These are phyloP conservation scores for Aspergillus aculeatus DNA, from an alignment of 2,329 filamentous ascomycete species.

Conservation along the genomic window DNA sequence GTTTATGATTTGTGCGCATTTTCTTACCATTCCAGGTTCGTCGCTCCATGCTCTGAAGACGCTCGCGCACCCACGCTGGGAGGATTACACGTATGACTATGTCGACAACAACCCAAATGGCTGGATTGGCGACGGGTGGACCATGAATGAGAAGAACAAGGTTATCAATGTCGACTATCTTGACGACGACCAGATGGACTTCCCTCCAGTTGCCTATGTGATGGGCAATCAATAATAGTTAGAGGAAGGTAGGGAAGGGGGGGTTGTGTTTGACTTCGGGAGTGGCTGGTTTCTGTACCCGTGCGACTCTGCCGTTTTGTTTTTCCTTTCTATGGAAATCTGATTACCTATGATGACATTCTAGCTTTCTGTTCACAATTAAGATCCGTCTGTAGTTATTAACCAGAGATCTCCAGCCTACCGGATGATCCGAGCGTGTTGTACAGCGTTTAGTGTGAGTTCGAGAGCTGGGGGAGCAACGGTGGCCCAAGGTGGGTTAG, in stretches of 20 bases:
- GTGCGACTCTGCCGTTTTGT: not conserved
- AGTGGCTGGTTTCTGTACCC: not conserved
- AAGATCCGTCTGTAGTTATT: not conserved
- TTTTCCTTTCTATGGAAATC: not conserved
- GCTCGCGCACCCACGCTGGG: slow-evolving; percentile 38
- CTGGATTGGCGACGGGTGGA: slow-evolving; percentile 39
- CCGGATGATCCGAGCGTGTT: not conserved
- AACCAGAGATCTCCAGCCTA: not conserved
- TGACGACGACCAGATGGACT: slow-evolving; percentile 37
- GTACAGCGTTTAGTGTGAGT: not conserved
- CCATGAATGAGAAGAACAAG: slow-evolving; percentile 32
- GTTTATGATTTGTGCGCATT: not conserved
- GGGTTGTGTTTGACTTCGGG: not conserved
- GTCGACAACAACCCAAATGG: slow-evolving; percentile 31
- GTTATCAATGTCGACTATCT: slow-evolving; percentile 36
- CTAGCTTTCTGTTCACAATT: not conserved
- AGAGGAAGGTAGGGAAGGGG: not conserved
- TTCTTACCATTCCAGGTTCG: slow-evolving; percentile 23
- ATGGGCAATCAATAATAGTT: not conserved
- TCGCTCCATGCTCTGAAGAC: slow-evolving; percentile 40
- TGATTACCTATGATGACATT: not conserved
- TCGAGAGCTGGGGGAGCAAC: not conserved
- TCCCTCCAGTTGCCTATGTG: slow-evolving; percentile 21
- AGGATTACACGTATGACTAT: slow-evolving; percentile 41
- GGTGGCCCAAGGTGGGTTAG: not conserved